Conservation (phyloP, 441 rosid genomes). For the Omphalea diandra region DNA sequence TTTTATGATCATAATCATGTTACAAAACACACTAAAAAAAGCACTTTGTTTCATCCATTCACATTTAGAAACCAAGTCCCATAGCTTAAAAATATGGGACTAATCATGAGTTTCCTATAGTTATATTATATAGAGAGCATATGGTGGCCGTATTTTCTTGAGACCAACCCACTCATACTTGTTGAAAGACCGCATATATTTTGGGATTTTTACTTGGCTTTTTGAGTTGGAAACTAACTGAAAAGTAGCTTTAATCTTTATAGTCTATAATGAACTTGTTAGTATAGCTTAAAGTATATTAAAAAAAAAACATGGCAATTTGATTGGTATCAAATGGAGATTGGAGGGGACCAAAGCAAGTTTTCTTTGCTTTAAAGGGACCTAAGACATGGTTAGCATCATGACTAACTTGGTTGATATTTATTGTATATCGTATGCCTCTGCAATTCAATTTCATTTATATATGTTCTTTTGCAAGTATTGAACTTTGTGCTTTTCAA, state of each 20-base stretch:
- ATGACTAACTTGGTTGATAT: constrained; percentile 24
- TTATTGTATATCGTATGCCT: neutral
- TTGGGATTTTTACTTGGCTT: constrained; percentile 16
- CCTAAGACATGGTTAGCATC: constrained; percentile 23
- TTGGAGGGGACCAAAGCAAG: constrained; percentile 42
- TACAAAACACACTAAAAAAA: constrained; percentile 11
- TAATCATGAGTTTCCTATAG: constrained; percentile 26
- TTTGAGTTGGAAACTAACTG: constrained; percentile 34
- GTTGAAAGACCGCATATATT: neutral
- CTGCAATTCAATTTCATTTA: constrained; percentile 3
- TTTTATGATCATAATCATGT: constrained; percentile 18
- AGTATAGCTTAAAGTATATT: neutral
- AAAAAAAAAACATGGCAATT: constrained; percentile 10
- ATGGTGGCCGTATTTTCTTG: constrained; percentile 47
- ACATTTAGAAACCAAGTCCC: constrained; percentile 21
- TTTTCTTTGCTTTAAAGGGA: constrained; percentile 31
- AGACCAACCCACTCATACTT: constrained; percentile 40
- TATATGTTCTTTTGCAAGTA: neutral
- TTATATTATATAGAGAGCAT: neutral
- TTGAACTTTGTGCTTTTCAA: neutral
- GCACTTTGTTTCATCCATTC: constrained; percentile 1
- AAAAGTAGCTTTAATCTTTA: constrained; percentile 21
- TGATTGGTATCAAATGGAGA: constrained; percentile 28
- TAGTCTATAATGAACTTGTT: neutral
- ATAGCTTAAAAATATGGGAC: neutral